Conservation (phyloP, 1,284 basidiomycete species). For the Ganoderma lingzhi region DNA sequence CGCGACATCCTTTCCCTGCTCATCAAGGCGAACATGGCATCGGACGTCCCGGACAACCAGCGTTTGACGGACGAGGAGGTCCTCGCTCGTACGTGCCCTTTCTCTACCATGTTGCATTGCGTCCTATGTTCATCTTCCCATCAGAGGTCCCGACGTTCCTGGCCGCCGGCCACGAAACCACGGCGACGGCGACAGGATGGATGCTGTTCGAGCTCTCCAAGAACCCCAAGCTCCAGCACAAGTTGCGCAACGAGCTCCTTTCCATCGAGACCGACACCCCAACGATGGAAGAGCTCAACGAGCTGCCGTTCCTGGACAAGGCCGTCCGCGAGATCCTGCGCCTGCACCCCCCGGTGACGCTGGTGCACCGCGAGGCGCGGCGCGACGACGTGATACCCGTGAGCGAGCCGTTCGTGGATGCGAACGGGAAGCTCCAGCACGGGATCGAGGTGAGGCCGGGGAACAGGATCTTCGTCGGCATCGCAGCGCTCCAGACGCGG, state of each 20-base stretch:
- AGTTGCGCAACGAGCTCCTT: constrained; percentile 74
- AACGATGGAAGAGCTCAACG: constrained; percentile 66
- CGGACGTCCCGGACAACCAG: constrained; percentile 51
- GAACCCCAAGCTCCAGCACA: constrained; percentile 62
- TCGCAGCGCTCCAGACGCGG: constrained; percentile 53
- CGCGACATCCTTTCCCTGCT: constrained; percentile 45
- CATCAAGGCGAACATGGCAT: constrained; percentile 58
- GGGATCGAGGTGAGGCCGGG: constrained; percentile 51
- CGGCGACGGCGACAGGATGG: constrained; percentile 52
- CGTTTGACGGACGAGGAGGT: constrained; percentile 62
- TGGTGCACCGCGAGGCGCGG: constrained; percentile 56
- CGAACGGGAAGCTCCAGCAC: constrained; percentile 36
- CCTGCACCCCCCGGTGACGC: constrained; percentile 67
- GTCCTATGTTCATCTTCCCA: neutral
- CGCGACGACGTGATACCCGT: constrained; percentile 57
- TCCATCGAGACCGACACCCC: constrained; percentile 44
- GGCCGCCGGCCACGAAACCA: constrained; percentile 69
- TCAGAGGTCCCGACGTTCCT: constrained; percentile 24
- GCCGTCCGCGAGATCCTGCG: constrained; percentile 78
- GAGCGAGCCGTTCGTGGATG: constrained; percentile 44
- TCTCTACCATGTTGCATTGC: neutral
- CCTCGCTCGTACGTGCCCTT: constrained; percentile 54
- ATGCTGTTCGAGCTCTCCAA: constrained; percentile 70
- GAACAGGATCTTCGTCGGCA: constrained; percentile 56
- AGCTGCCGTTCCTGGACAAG: constrained; percentile 66